Percentiles rank a stretch among this genome's conserved stretches.
phyloP scores from a whole-genome alignment of 2,329 filamentous ascomycete species.

The Acrocalymma vagum region DNA sequence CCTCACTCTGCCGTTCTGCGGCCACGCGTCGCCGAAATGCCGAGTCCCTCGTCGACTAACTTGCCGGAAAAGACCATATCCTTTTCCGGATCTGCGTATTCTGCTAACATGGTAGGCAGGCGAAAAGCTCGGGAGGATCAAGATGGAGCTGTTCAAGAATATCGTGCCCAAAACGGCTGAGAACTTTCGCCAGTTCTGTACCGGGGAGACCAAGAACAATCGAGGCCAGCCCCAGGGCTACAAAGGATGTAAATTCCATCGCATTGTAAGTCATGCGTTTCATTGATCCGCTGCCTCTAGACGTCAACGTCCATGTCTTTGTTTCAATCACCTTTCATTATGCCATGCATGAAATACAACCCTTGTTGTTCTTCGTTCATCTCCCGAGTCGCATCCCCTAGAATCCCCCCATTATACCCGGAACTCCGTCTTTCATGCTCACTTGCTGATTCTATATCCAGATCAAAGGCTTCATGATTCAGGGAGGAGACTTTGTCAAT shows the following conservation, averaged over 20 bases:
- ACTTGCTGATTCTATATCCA: conserved; percentile 47
- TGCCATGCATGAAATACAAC: background rate
- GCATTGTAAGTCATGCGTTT: conserved; percentile 72
- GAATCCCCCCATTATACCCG: too few species aligned
- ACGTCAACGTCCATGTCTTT: background rate
- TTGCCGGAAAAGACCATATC: conserved; percentile 7
- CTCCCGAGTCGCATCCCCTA: too few species aligned
- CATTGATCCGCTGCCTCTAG: background rate
- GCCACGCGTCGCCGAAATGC: conserved; percentile 18
- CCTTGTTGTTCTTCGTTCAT: background rate
- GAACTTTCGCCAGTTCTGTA: conserved; percentile 98
- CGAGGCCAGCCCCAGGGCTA: conserved; percentile 86
- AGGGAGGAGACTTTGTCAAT: conserved; percentile 94
- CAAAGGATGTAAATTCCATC: conserved; percentile 93
- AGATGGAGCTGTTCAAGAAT: conserved; percentile 79
- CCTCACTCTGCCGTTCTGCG: conserved; percentile 20
- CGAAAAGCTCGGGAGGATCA: conserved; percentile 46
- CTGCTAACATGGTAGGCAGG: conserved; percentile 37
- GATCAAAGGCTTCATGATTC: conserved; percentile 98
- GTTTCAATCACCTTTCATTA: background rate
- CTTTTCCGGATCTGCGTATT: conserved; percentile 3
- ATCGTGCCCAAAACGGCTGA: conserved; percentile 88
- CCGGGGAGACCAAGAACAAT: conserved; percentile 84
- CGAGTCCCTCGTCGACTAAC: conserved; percentile 12
- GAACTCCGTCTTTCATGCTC: too few species aligned